phyloP scores from a whole-genome alignment of 345 rosid genomes.

The Hypericum androsaemum region DNA sequence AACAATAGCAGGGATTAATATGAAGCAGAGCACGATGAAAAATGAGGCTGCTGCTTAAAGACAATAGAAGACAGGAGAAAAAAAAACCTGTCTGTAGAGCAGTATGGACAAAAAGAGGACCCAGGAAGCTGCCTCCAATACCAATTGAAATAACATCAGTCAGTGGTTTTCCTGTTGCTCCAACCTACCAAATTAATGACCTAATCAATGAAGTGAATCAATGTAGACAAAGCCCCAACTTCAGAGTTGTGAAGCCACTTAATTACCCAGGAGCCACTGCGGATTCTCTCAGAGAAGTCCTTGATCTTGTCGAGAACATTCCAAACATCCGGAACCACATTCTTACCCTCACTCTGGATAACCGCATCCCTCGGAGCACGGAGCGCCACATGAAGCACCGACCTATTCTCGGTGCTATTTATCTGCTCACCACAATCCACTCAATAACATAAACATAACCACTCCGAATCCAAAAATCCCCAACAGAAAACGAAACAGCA shows the following conservation, averaged over 20 bases:
- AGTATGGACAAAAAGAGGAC: constrained; percentile 90
- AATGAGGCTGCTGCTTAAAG: constrained; percentile 1
- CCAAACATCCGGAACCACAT: constrained; percentile 91
- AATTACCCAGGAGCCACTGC: constrained; percentile 89
- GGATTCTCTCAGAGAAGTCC: constrained; percentile 75
- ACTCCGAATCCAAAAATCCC: neutral
- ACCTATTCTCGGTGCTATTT: constrained; percentile 84
- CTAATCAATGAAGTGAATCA: neutral
- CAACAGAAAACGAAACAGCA: neutral
- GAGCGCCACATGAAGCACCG: constrained; percentile 92
- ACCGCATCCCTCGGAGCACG: constrained; percentile 80
- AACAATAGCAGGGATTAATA: constrained; percentile 4
- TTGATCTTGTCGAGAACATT: constrained; percentile 77
- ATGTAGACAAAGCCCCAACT: constrained; percentile 2
- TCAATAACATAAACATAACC: constrained; percentile 5
- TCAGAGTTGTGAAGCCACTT: constrained; percentile 3
- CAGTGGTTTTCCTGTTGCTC: constrained; percentile 83
- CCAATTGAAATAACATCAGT: constrained; percentile 83
- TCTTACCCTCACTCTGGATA: constrained; percentile 67
- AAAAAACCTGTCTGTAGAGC: constrained; percentile 83
- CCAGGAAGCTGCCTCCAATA: constrained; percentile 97
- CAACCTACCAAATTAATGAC: constrained; percentile 43
- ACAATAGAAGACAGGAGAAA: neutral
- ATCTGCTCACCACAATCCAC: constrained; percentile 39
- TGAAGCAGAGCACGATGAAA: neutral